Conservation (phyloP, 345 rosid genomes). For the Eucalyptus globulus region DNA sequence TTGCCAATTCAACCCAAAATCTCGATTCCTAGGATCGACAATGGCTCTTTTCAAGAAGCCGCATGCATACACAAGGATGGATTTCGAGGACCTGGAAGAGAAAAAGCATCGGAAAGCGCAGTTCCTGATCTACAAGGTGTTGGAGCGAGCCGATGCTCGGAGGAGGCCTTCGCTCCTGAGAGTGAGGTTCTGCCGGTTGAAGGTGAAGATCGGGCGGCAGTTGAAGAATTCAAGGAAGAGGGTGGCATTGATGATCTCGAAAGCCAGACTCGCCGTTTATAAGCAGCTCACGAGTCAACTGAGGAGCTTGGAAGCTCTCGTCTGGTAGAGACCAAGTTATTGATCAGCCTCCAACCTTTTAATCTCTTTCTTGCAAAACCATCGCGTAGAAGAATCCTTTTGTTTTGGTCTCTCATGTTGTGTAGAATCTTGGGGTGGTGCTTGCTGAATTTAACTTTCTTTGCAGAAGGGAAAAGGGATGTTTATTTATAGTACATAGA, state of each 20-base stretch:
- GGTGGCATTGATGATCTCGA: background rate
- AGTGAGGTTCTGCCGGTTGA: background rate
- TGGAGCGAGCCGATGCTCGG: background rate
- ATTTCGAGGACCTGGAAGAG: background rate
- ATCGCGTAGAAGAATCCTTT: background rate
- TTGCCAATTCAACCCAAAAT: background rate
- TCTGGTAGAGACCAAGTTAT: background rate
- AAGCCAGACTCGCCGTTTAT: background rate
- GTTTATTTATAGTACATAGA: background rate
- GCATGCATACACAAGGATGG: background rate
- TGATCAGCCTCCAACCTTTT: background rate
- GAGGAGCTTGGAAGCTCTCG: background rate
- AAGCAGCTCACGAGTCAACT: background rate
- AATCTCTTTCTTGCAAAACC: background rate
- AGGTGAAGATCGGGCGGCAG: background rate
- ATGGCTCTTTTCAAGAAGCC: background rate
- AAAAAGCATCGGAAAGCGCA: background rate
- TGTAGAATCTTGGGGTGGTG: background rate
- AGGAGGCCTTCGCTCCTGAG: background rate
- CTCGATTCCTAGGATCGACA: background rate
- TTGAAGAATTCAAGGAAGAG: background rate
- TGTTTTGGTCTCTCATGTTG: background rate
- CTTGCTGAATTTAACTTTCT: background rate
- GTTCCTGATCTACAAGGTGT: background rate
- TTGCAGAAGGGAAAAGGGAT: background rate